phyloP scores from a whole-genome alignment of 2,329 filamentous ascomycete species.

The Fusarium marasasianum region DNA sequence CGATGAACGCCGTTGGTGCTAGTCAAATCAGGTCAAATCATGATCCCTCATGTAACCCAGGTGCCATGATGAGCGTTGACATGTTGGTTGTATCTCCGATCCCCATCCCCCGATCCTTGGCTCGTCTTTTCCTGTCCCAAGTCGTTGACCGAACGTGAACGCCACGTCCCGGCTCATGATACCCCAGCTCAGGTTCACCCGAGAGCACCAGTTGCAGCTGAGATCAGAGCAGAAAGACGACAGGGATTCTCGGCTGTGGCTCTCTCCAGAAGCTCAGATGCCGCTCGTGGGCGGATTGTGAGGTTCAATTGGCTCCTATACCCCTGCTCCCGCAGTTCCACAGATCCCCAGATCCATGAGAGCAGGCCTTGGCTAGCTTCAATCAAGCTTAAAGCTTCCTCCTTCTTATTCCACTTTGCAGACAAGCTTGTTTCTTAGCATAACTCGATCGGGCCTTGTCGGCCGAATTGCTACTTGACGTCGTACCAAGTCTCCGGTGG shows the following conservation, averaged over 20 bases:
- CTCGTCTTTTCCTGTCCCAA: conserved; percentile 30
- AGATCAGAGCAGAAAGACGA: conserved; percentile 14
- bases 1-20: conserved; percentile 7
- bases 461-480: conserved; percentile 20
- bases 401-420: not conserved
- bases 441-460: conserved; percentile 28
- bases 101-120: conserved; percentile 34
- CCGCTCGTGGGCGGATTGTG: conserved; percentile 35
- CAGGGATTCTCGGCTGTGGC: conserved; percentile 18
- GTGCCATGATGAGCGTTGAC: conserved; percentile 23
- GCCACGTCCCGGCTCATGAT: conserved; percentile 17
- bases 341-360: conserved; percentile 23
- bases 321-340: conserved; percentile 30
- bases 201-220: conserved; percentile 20
- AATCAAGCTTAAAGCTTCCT: conserved; percentile 27
- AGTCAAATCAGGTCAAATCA: conserved; percentile 30
- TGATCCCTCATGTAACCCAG: conserved; percentile 21
- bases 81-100: conserved; percentile 9
- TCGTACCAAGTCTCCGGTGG: not conserved
- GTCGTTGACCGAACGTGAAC: conserved; percentile 36
- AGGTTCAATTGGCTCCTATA: conserved; percentile 26
- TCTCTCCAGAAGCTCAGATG: conserved; percentile 13
- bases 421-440: conserved; percentile 38
- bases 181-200: conserved; percentile 2
- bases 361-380: conserved; percentile 10